A percentile compares a stretch with the other conserved stretches of the same genome.
phyloP scores from a whole-genome alignment of 2,329 filamentous ascomycete species.

The Plenodomus tracheiphilus region DNA sequence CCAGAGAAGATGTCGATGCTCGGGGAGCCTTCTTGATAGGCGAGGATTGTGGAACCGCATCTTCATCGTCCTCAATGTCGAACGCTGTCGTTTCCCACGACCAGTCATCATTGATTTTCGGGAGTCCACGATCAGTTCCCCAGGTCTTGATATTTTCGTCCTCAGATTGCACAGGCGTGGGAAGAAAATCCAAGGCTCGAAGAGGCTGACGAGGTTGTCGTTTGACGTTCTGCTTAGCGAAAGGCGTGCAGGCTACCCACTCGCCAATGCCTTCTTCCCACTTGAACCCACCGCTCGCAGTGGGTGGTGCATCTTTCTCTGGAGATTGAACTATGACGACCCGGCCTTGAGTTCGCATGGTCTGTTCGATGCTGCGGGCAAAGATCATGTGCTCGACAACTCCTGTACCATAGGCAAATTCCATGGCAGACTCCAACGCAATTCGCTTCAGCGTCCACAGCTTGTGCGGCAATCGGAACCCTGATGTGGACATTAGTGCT shows the following conservation, averaged over 20 bases:
- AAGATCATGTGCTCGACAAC: conserved; percentile 32
- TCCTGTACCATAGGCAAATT: conserved; percentile 41
- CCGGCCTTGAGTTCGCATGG: conserved; percentile 33
- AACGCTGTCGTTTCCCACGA: conserved; percentile 14
- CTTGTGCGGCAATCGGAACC: conserved; percentile 31
- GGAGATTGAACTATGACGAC: conserved; percentile 32
- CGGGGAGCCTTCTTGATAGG: conserved; percentile 23
- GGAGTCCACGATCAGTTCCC: conserved; percentile 12
- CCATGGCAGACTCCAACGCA: conserved; percentile 41
- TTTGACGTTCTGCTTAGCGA: conserved; percentile 25
- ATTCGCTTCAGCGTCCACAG: conserved; percentile 42
- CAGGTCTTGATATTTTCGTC: conserved; percentile 15
- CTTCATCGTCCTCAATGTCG: conserved; percentile 16
- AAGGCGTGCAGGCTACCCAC: conserved; percentile 50
- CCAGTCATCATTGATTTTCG: conserved; percentile 3
- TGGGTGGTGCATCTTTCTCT: conserved; percentile 31
- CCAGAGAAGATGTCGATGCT: conserved; percentile 12
- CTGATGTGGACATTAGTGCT: conserved; percentile 27
- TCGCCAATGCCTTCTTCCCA: conserved; percentile 53
- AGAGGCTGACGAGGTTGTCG: conserved; percentile 17
- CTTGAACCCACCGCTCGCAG: conserved; percentile 36
- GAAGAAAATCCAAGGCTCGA: conserved; percentile 26
- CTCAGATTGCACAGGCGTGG: conserved; percentile 33
- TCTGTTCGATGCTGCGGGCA: conserved; percentile 35
- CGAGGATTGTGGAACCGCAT: conserved; percentile 26